Conservation (phyloP, 257 asterid genomes). For the Nyctanthes arbortristis region DNA sequence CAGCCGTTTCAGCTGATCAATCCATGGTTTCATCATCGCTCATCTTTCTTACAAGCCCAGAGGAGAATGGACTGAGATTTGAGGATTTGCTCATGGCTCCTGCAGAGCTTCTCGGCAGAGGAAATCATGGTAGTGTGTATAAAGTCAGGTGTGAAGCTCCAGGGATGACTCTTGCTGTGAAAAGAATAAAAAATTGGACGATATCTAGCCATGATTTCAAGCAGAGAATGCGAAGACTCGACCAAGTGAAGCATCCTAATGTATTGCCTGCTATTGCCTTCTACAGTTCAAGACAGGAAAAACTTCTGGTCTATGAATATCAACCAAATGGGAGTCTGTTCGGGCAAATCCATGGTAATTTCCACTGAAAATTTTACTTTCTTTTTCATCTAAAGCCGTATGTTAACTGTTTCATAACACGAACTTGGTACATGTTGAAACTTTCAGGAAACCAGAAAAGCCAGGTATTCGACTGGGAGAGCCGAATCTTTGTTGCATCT, state of each 20-base stretch:
- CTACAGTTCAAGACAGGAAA: slow-evolving; percentile 70
- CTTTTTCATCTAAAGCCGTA: background rate
- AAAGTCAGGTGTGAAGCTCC: slow-evolving; percentile 53
- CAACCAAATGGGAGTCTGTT: slow-evolving; percentile 68
- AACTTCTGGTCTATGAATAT: slow-evolving; percentile 76
- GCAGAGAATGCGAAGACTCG: slow-evolving; percentile 61
- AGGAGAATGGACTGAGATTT: slow-evolving; percentile 51
- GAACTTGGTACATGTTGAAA: background rate
- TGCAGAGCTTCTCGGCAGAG: slow-evolving; percentile 82
- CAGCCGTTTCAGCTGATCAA: slow-evolving; percentile 40
- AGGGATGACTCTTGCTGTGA: slow-evolving; percentile 54
- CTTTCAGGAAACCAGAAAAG: slow-evolving; percentile 37
- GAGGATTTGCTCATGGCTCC: slow-evolving; percentile 81
- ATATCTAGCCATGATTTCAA: slow-evolving; percentile 53
- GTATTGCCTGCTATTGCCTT: slow-evolving; percentile 66
- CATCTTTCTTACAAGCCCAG: slow-evolving; percentile 51
- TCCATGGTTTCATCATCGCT: slow-evolving; percentile 47
- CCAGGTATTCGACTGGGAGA: slow-evolving; percentile 55
- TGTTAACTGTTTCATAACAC: background rate
- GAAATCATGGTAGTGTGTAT: slow-evolving; percentile 69
- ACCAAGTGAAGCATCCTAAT: slow-evolving; percentile 57
- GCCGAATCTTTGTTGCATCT: slow-evolving; percentile 49
- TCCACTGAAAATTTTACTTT: background rate
- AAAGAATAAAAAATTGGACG: slow-evolving; percentile 72
- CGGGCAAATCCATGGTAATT: slow-evolving; percentile 57